Conservation (phyloP, 805 yeast genomes). For the Nakazawaea anatomiae region DNA sequence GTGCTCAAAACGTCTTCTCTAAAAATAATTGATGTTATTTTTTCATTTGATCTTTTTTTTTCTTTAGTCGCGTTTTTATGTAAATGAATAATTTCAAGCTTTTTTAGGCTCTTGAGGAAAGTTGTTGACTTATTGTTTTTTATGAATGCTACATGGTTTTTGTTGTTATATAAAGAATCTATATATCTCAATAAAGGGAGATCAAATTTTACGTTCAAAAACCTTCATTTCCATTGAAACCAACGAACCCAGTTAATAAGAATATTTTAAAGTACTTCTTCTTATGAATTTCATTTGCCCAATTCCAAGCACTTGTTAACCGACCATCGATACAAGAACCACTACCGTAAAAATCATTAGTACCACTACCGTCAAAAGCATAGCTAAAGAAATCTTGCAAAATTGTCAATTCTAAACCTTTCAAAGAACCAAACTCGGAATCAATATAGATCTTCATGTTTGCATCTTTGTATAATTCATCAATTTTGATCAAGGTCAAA, state of each 20-base stretch:
- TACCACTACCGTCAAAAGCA: conserved; percentile 77
- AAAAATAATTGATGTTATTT: neutral
- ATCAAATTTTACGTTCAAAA: conserved; percentile 24
- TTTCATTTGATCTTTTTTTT: neutral
- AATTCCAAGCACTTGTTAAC: conserved; percentile 77
- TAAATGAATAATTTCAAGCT: too few species aligned
- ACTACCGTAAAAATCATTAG: conserved; percentile 77
- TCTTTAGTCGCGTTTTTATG: neutral
- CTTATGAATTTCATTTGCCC: conserved; percentile 65
- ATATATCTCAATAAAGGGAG: neutral
- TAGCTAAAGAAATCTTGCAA: conserved; percentile 48
- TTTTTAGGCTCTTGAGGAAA: too few species aligned
- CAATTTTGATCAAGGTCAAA: conserved; percentile 48
- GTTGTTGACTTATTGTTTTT: too few species aligned
- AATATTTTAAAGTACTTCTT: conserved; percentile 59
- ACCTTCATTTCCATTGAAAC: conserved; percentile 70
- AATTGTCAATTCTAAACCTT: conserved; percentile 43
- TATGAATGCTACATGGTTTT: too few species aligned
- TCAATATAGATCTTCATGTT: conserved; percentile 43
- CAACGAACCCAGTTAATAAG: conserved; percentile 63
- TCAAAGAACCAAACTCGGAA: conserved; percentile 51
- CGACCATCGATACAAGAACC: conserved; percentile 85
- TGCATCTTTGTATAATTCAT: conserved; percentile 44
- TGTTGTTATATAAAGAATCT: neutral
- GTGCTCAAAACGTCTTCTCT: neutral